Percentiles rank a stretch among this genome's conserved stretches.
Conservation (phyloP, 148 eudicot genomes). For the Vaccinium corymbosum region DNA sequence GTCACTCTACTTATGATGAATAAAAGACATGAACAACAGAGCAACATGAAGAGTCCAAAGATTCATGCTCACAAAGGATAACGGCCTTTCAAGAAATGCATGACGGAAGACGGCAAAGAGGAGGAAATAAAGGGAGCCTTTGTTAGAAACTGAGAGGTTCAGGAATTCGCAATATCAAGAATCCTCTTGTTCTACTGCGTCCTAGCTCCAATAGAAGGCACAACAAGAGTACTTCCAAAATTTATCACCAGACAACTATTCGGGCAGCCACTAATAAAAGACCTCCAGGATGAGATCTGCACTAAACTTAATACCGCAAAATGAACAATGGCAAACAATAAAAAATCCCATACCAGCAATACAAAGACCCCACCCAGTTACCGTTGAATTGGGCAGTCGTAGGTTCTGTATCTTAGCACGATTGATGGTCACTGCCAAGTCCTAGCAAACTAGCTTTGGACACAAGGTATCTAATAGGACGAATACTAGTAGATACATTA, state of each 20-base stretch:
- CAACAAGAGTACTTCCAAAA: not conserved
- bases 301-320: not conserved
- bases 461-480: not conserved
- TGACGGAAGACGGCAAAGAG: not conserved
- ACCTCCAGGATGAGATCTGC: not conserved
- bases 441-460: not conserved
- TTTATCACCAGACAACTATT: not conserved
- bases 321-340: not conserved
- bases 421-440: not conserved
- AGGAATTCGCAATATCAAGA: not conserved
- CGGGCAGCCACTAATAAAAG: not conserved
- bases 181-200: not conserved
- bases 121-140: not conserved
- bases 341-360: not conserved
- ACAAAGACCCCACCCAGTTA: not conserved
- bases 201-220: slow-evolving; percentile 8
- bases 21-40: not conserved
- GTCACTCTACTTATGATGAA: not conserved
- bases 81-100: not conserved
- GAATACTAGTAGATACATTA: not conserved
- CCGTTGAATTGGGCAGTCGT: not conserved
- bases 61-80: slow-evolving; percentile 1
- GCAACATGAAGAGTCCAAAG: not conserved
- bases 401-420: not conserved
- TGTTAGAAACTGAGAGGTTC: not conserved